A percentile compares a stretch with the other conserved stretches of the same genome.
phyloP scores from a whole-genome alignment of 208 protist genomes.

The Trypanosoma mega region DNA sequence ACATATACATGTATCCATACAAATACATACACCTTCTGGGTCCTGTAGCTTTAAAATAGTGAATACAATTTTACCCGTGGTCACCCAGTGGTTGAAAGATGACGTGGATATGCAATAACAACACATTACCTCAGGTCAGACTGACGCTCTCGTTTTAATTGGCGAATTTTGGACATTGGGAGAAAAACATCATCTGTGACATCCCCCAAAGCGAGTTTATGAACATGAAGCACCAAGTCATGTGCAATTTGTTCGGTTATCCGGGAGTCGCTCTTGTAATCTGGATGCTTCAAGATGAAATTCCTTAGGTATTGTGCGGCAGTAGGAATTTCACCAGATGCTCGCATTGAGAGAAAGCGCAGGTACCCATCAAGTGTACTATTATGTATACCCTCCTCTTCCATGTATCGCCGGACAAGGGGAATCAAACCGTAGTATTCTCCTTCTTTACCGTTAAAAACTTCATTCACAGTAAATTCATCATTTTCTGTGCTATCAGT shows the following conservation, averaged over 20 bases:
- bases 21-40: not conserved
- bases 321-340: constrained; percentile 93
- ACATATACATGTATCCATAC: not conserved
- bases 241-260: constrained; percentile 88
- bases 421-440: constrained; percentile 94
- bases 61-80: no score
- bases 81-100: no score
- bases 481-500: constrained; percentile 54
- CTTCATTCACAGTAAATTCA: constrained; percentile 93
- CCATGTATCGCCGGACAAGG: constrained; percentile 88
- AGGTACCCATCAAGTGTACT: constrained; percentile 86
- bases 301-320: constrained; percentile 93
- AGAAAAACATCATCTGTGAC: constrained; percentile 55
- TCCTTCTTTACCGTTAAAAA: constrained; percentile 93
- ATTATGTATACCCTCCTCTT: constrained; percentile 59
- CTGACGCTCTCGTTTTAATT: constrained; percentile 34
- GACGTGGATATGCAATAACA: no score
- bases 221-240: constrained; percentile 81
- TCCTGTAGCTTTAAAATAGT: not conserved
- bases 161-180: constrained; percentile 43
- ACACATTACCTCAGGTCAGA: no score
- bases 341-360: constrained; percentile 91
- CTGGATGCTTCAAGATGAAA: constrained; percentile 92
- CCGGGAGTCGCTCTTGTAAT: constrained; percentile 95
- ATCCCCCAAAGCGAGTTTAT: constrained; percentile 46